Percentiles rank a stretch among this genome's conserved stretches.
Conservation (phyloP, 73 alveolate species). For the Blepharisma japonicum region DNA sequence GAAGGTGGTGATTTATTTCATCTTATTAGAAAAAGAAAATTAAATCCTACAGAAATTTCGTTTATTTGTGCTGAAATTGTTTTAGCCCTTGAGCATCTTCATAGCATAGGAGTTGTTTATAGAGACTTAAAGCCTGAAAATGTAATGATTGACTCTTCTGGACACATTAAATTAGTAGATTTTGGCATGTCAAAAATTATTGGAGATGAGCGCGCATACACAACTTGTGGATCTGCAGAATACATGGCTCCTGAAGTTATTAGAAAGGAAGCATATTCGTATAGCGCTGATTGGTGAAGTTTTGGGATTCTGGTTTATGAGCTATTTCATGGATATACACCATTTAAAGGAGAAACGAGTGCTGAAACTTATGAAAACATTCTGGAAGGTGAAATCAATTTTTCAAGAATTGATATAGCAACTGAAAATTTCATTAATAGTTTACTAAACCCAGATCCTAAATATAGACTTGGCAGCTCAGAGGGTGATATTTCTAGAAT, state of each 20-base stretch:
- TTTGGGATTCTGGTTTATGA: slow-evolving; percentile 53
- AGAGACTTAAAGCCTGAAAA: slow-evolving; percentile 37
- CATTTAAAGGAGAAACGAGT: slow-evolving; percentile 27
- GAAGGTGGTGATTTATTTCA: slow-evolving; percentile 15
- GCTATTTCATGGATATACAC: slow-evolving; percentile 49
- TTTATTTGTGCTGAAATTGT: slow-evolving; percentile 33
- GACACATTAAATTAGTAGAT: slow-evolving; percentile 51
- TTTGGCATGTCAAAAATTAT: slow-evolving; percentile 52
- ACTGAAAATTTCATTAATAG: background rate
- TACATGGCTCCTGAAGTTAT: slow-evolving; percentile 64
- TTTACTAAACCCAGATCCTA: slow-evolving; percentile 10
- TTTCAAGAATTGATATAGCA: background rate
- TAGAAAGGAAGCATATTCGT: slow-evolving; percentile 40
- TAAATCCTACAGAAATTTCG: background rate
- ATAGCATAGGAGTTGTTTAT: slow-evolving; percentile 35
- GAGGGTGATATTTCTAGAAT: slow-evolving; percentile 36
- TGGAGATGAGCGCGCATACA: slow-evolving; percentile 44
- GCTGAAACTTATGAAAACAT: no score
- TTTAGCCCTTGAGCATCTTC: slow-evolving; percentile 26
- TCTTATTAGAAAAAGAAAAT: background rate
- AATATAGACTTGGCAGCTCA: background rate
- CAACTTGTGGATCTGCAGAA: slow-evolving; percentile 47
- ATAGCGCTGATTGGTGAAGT: slow-evolving; percentile 56
- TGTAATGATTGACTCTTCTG: slow-evolving; percentile 33
- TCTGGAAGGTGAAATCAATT: no score